phyloP scores from a whole-genome alignment of 2,329 filamentous ascomycete genomes.

The Scytalidium lignicola region DNA sequence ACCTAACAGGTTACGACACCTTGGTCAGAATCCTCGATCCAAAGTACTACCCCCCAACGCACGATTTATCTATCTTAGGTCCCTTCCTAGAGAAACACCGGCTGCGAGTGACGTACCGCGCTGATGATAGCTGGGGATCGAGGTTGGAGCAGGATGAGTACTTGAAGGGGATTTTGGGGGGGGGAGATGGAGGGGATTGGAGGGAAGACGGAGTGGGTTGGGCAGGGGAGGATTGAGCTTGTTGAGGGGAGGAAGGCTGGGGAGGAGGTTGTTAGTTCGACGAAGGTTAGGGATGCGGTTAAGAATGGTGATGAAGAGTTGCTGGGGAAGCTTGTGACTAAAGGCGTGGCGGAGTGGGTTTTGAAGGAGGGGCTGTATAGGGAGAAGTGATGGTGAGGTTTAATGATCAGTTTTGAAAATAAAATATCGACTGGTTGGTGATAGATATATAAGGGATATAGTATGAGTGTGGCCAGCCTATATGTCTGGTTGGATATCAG shows the following conservation, averaged over 20 bases:
- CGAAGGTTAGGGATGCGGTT: slow-evolving; percentile 56
- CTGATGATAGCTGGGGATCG: slow-evolving; percentile 55
- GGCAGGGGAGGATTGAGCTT: slow-evolving; percentile 47
- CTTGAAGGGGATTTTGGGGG: slow-evolving; percentile 42
- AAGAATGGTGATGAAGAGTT: slow-evolving; percentile 39
- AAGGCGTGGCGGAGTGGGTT: slow-evolving; percentile 54
- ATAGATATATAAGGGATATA: too few species aligned
- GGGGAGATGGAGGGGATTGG: slow-evolving; percentile 46
- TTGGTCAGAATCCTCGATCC: slow-evolving; percentile 66
- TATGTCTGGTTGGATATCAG: too few species aligned
- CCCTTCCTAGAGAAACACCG: slow-evolving; percentile 60
- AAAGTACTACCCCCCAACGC: slow-evolving; percentile 59
- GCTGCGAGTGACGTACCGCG: slow-evolving; percentile 59
- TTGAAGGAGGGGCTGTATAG: slow-evolving; percentile 50
- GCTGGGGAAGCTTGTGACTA: slow-evolving; percentile 50
- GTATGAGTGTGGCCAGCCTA: too few species aligned
- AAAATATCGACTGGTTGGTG: too few species aligned
- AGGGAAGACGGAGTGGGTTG: slow-evolving; percentile 53
- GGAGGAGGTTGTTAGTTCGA: slow-evolving; percentile 46
- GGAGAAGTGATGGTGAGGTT: slow-evolving; percentile 25
- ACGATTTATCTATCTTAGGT: slow-evolving; percentile 49
- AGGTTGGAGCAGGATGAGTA: slow-evolving; percentile 50
- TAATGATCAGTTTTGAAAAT: too few species aligned
- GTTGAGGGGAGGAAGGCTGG: slow-evolving; percentile 41
- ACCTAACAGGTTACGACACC: slow-evolving; percentile 73